These are phyloP conservation scores for Saccharomycopsis fibuligera DNA, from an alignment of 805 yeast species.

Conservation along the genomic window DNA sequence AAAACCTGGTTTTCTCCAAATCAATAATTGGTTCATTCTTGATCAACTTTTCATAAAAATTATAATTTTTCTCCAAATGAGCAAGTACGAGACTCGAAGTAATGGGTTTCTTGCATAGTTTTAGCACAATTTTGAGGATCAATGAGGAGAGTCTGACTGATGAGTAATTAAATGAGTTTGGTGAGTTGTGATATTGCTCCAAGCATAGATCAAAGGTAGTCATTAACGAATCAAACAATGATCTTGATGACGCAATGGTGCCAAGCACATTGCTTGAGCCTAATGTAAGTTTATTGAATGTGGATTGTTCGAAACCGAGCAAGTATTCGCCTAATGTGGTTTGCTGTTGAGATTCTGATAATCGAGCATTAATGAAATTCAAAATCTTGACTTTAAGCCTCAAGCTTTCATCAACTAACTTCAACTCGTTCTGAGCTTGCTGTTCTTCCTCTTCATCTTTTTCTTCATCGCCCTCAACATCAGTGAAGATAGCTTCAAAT, in stretches of 20 bases:
- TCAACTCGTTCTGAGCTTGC: neutral
- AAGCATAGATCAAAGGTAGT: conserved; percentile 40
- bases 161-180: conserved; percentile 24
- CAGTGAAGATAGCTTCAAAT: conserved; percentile 37
- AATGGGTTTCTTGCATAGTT: conserved; percentile 50
- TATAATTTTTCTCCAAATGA: conserved; percentile 42
- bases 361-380: conserved; percentile 46
- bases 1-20: conserved; percentile 5
- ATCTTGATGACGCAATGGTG: conserved; percentile 45
- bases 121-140: conserved; percentile 55
- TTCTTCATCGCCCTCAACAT: conserved; percentile 9
- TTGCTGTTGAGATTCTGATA: conserved; percentile 34
- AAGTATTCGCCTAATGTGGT: conserved; percentile 34
- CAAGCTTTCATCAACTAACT: conserved; percentile 35
- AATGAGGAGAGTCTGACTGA: conserved; percentile 54
- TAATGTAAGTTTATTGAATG: conserved; percentile 30
- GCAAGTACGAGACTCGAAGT: conserved; percentile 47
- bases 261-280: conserved; percentile 40
- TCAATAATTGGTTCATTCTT: conserved; percentile 3
- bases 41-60: conserved; percentile 25
- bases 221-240: conserved; percentile 52
- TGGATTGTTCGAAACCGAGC: conserved; percentile 53
- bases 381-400: conserved; percentile 52
- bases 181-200: conserved; percentile 1
- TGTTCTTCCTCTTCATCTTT: neutral